phyloP scores from a whole-genome alignment of 2,329 filamentous ascomycete genomes.

The Trichoderma simmonsii region DNA sequence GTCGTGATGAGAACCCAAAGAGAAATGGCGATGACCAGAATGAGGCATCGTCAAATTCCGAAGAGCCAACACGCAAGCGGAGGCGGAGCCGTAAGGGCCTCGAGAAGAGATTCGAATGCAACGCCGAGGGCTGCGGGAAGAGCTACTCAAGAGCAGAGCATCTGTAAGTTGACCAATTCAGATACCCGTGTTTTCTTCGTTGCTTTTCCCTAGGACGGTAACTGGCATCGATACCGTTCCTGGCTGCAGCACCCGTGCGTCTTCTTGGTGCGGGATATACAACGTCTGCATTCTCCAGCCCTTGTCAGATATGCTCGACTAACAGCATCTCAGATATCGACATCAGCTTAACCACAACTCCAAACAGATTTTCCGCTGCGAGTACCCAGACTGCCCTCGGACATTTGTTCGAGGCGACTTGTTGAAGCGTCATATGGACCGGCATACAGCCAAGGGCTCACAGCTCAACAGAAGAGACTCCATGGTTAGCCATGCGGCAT shows the following conservation, averaged over 20 bases:
- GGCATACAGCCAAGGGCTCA: constrained; percentile 76
- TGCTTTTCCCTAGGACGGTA: background rate
- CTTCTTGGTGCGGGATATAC: background rate
- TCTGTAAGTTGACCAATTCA: constrained; percentile 56
- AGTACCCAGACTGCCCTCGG: constrained; percentile 84
- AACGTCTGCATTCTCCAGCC: background rate
- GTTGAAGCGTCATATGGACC: constrained; percentile 78
- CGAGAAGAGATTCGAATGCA: constrained; percentile 81
- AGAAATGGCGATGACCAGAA: constrained; percentile 7
- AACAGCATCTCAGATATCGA: constrained; percentile 56
- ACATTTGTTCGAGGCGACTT: constrained; percentile 93
- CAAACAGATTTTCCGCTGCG: constrained; percentile 92
- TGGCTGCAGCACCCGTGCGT: background rate
- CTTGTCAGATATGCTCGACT: background rate
- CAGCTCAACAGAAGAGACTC: constrained; percentile 71
- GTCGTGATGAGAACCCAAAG: background rate
- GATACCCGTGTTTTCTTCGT: constrained; percentile 15
- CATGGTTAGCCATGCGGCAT: constrained; percentile 34
- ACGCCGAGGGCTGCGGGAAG: constrained; percentile 84
- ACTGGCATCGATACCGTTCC: background rate
- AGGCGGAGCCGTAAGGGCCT: constrained; percentile 72
- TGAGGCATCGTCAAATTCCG: constrained; percentile 18
- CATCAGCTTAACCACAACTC: constrained; percentile 95
- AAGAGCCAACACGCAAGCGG: constrained; percentile 45
- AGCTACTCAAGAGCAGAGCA: constrained; percentile 96